Percentiles rank a stretch among this genome's conserved stretches.
Conservation (phyloP, 2,329 filamentous ascomycete genomes). For the Helotiales sp. region DNA sequence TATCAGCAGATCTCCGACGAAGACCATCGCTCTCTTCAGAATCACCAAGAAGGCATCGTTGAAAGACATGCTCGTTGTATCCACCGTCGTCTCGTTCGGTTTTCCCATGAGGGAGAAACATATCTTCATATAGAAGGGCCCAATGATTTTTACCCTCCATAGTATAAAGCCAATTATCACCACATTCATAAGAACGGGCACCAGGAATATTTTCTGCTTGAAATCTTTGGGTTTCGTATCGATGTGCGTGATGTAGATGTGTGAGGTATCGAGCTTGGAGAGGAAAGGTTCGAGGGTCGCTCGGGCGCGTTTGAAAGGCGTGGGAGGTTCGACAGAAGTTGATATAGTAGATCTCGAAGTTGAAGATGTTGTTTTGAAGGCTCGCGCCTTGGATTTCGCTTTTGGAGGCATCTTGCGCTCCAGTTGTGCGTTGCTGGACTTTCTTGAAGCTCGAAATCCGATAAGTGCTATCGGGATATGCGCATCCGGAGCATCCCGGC, state of each 20-base stretch:
- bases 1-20: slow-evolving; percentile 76
- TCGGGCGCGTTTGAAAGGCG: slow-evolving; percentile 72
- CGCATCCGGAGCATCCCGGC: slow-evolving; percentile 1
- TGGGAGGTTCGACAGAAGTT: slow-evolving; percentile 49
- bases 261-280: slow-evolving; percentile 67
- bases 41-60: slow-evolving; percentile 57
- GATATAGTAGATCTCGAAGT: slow-evolving; percentile 22
- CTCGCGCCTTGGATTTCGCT: slow-evolving; percentile 38
- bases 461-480: slow-evolving; percentile 1
- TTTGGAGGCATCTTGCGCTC: slow-evolving; percentile 41
- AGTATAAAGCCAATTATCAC: slow-evolving; percentile 66
- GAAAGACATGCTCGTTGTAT: slow-evolving; percentile 61
- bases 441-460: slow-evolving; percentile 5
- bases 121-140: slow-evolving; percentile 68
- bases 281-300: slow-evolving; percentile 24
- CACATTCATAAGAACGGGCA: slow-evolving; percentile 79
- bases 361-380: slow-evolving; percentile 31
- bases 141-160: slow-evolving; percentile 70
- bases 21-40: slow-evolving; percentile 60
- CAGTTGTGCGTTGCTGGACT: background rate
- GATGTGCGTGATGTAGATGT: slow-evolving; percentile 85
- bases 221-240: slow-evolving; percentile 71
- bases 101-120: slow-evolving; percentile 40
- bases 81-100: slow-evolving; percentile 67
- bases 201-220: slow-evolving; percentile 82